These are phyloP conservation scores for Ploettnerulaceae sp. DNA, from an alignment of 2,329 filamentous ascomycete genomes.

Conservation along the genomic window DNA sequence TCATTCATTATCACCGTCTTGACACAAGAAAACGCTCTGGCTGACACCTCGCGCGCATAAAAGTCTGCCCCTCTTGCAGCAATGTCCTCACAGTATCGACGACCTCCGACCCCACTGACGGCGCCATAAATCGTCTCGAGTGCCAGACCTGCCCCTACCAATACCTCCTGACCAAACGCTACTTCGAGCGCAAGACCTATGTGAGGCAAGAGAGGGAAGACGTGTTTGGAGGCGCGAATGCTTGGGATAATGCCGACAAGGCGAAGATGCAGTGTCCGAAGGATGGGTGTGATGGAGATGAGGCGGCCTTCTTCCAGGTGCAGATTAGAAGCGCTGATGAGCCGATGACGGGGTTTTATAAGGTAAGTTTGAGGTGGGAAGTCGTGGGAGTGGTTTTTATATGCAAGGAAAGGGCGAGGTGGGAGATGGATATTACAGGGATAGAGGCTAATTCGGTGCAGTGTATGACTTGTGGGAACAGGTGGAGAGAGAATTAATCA, in stretches of 20 bases:
- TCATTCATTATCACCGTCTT: background rate
- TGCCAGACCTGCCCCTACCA: conserved; percentile 95
- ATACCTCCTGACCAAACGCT: conserved; percentile 73
- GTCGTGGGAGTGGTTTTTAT: conserved; percentile 2
- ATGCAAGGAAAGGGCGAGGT: no score
- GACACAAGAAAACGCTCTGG: background rate
- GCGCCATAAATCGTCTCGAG: conserved; percentile 70
- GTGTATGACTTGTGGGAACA: conserved; percentile 62
- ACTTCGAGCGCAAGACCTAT: conserved; percentile 71
- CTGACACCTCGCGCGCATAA: no score
- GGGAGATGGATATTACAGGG: conserved; percentile 22
- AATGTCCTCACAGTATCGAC: conserved; percentile 73
- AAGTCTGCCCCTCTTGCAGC: conserved; percentile 78
- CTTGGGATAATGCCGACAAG: conserved; percentile 90
- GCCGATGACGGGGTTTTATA: conserved; percentile 96
- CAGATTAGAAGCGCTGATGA: conserved; percentile 98
- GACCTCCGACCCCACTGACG: conserved; percentile 14
- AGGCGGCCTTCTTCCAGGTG: conserved; percentile 93
- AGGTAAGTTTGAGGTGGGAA: conserved; percentile 47
- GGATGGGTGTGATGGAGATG: conserved; percentile 71
- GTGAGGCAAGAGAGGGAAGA: conserved; percentile 84
- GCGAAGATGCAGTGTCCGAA: conserved; percentile 76
- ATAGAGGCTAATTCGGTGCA: conserved; percentile 30
- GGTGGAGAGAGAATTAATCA: conserved; percentile 60
- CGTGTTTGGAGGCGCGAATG: conserved; percentile 81